These are phyloP conservation scores for Stemphylium vesicarium DNA, from an alignment of 2,329 filamentous ascomycete genomes.

Conservation along the genomic window DNA sequence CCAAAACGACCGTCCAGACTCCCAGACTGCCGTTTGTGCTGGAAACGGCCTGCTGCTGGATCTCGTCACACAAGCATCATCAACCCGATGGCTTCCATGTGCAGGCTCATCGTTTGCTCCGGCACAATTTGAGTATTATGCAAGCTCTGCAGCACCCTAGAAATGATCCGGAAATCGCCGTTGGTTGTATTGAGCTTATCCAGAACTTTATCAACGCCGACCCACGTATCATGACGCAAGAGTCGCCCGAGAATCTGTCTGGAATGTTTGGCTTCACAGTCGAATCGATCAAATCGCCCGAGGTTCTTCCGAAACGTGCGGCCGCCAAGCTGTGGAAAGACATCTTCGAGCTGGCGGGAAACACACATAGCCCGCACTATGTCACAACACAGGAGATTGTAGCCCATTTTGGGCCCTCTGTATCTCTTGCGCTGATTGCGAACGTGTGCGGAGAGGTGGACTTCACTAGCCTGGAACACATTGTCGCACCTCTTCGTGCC, in stretches of 20 bases:
- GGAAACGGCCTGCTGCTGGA: constrained; percentile 72
- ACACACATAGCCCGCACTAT: constrained; percentile 36
- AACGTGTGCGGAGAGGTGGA: constrained; percentile 48
- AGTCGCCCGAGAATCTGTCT: constrained; percentile 64
- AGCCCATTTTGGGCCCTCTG: constrained; percentile 40
- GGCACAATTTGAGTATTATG: constrained; percentile 69
- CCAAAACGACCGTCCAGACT: constrained; percentile 63
- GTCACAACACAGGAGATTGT: constrained; percentile 44
- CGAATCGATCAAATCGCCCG: constrained; percentile 71
- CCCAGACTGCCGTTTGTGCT: constrained; percentile 73
- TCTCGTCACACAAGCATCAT: constrained; percentile 56
- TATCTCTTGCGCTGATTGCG: constrained; percentile 39
- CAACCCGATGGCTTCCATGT: constrained; percentile 32
- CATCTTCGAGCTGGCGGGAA: constrained; percentile 42
- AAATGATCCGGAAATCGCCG: constrained; percentile 73
- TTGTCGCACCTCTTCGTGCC: constrained; percentile 41
- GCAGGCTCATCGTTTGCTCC: constrained; percentile 51
- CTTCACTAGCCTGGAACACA: constrained; percentile 42
- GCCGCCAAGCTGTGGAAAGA: constrained; percentile 74
- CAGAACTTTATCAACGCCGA: constrained; percentile 68
- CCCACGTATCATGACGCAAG: constrained; percentile 66
- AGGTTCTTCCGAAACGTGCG: constrained; percentile 76
- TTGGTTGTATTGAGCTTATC: constrained; percentile 76
- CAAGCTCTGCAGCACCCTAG: constrained; percentile 67
- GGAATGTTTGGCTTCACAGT: constrained; percentile 75